A percentile compares a stretch with the other conserved stretches of the same genome.
Evolutionary conservation across 139 green algal species (phyloP).

Genomic region (Haematococcus lacustris): DNA sequence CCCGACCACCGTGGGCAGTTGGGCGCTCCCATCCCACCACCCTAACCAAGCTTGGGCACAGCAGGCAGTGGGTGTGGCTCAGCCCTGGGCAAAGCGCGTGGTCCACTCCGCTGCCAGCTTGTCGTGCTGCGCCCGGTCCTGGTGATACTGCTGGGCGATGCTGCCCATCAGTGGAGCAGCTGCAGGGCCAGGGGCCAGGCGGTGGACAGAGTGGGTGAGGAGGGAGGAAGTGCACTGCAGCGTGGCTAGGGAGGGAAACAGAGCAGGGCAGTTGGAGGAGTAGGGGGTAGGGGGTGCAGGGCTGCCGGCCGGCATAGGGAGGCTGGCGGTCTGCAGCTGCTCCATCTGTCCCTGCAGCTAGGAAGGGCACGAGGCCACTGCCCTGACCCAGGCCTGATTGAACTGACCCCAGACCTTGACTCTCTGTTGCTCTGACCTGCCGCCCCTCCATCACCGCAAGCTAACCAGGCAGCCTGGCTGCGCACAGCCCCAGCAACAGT

Average conservation of each 20-base stretch:
- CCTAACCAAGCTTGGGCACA: no score
- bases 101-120: constrained; percentile 87
- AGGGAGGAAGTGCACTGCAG: neutral
- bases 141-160: constrained; percentile 84
- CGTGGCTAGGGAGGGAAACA: neutral
- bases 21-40: no score
- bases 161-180: constrained; percentile 82
- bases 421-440: neutral
- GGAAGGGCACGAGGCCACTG: neutral
- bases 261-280: neutral
- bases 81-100: constrained; percentile 74
- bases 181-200: constrained; percentile 43
- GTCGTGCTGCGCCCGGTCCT: constrained; percentile 80
- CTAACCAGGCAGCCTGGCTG: neutral
- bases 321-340: no score
- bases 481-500: neutral
- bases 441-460: neutral
- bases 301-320: no score
- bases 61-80: no score
- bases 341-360: neutral
- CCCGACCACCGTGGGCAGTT: no score
- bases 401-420: neutral
- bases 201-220: neutral
- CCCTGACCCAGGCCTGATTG: neutral
- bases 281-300: no score